Percentiles rank a stretch among this genome's conserved stretches.
Conservation (phyloP, 2,329 filamentous ascomycete species). For the Aspergillus candidus region DNA sequence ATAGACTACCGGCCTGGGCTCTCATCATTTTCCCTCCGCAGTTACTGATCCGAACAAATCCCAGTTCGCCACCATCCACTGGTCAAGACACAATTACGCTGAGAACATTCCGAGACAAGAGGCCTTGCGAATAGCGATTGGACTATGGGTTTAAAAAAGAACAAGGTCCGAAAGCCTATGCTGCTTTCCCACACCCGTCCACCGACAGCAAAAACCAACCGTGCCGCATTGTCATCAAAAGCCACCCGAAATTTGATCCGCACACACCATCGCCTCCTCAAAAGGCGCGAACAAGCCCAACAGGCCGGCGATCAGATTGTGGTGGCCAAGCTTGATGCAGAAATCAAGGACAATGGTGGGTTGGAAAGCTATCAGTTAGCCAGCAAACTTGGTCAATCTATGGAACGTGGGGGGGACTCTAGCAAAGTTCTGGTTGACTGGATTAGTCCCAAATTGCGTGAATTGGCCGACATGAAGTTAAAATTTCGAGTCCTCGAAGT, state of each 20-base stretch:
- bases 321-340: constrained; percentile 40
- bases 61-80: no score
- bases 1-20: no score
- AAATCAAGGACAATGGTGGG: constrained; percentile 54
- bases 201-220: constrained; percentile 32
- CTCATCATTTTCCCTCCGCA: no score
- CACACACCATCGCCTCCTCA: constrained; percentile 55
- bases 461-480: constrained; percentile 16
- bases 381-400: constrained; percentile 57
- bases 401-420: constrained; percentile 58
- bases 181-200: constrained; percentile 44
- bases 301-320: constrained; percentile 39
- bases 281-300: constrained; percentile 49
- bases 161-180: constrained; percentile 27
- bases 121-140: background rate
- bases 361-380: constrained; percentile 56
- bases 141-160: constrained; percentile 27
- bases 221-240: constrained; percentile 47
- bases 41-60: no score
- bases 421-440: constrained; percentile 55
- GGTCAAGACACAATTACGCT: no score
- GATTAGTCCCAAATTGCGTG: constrained; percentile 37
- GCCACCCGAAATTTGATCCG: constrained; percentile 54
- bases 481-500: constrained; percentile 73
- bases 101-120: background rate